Evolutionary conservation across 495 filamentous ascomycete species (phyloP).

Genomic region (Podospora didyma): DNA sequence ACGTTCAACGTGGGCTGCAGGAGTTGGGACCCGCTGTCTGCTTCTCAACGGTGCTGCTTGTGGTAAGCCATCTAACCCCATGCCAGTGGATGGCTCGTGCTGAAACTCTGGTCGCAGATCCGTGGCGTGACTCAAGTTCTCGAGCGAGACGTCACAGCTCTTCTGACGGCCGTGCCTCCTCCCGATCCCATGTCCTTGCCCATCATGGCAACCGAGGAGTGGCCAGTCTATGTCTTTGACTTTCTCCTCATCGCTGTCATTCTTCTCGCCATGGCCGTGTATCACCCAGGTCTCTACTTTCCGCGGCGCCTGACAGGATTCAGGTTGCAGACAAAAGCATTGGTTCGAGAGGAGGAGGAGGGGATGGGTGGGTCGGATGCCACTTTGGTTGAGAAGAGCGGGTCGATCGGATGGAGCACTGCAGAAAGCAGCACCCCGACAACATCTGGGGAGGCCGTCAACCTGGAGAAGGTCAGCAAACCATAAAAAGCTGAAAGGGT

Average conservation of each 20-base stretch:
- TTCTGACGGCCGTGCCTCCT: background rate
- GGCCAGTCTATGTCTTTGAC: slow-evolving; percentile 12
- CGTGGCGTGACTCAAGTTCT: slow-evolving; percentile 4
- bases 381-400: no score
- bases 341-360: background rate
- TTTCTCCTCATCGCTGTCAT: slow-evolving; percentile 1
- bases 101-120: background rate
- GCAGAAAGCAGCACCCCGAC: no score
- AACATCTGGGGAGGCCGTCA: no score
- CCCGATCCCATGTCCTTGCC: background rate
- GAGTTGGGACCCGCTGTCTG: slow-evolving; percentile 5
- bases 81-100: background rate
- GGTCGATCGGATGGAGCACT: no score
- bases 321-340: background rate
- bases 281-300: slow-evolving; percentile 9
- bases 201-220: slow-evolving; percentile 6
- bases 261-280: slow-evolving; percentile 3
- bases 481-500: no score
- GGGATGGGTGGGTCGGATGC: background rate
- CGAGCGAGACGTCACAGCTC: background rate
- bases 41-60: slow-evolving; percentile 1
- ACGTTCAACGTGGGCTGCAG: background rate
- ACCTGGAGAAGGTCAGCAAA: no score
- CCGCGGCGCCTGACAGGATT: slow-evolving; percentile 8
- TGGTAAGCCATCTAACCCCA: slow-evolving; percentile 1